Percentiles rank a stretch among this genome's conserved stretches.
These are phyloP conservation scores for Hygrocybe punicea DNA, from an alignment of 768 basidiomycete genomes.

Conservation along the genomic window DNA sequence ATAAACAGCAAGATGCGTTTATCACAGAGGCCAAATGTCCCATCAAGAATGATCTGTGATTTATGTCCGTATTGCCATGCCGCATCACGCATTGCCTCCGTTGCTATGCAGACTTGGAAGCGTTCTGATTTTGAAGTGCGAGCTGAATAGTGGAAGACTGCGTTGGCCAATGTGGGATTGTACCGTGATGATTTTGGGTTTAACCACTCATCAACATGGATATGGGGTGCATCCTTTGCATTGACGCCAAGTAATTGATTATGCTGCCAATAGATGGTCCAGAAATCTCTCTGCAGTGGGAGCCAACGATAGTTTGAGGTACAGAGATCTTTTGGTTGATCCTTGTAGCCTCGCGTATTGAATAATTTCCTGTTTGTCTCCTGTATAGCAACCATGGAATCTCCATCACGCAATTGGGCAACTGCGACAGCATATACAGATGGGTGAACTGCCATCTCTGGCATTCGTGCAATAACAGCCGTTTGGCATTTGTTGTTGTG, in stretches of 20 bases:
- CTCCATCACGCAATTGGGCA: conserved; percentile 17
- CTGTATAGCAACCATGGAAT: too few species aligned
- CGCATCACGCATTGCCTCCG: conserved; percentile 20
- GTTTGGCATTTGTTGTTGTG: conserved; percentile 28
- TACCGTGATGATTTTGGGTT: conserved; percentile 15
- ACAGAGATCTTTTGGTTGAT: too few species aligned
- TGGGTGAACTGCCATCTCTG: conserved; percentile 31
- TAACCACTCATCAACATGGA: conserved; percentile 10
- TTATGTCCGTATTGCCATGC: conserved; percentile 21
- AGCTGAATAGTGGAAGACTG: conserved; percentile 21
- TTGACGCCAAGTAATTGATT: too few species aligned
- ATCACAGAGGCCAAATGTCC: conserved; percentile 22
- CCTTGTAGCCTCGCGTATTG: too few species aligned
- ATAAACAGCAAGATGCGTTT: conserved; percentile 30
- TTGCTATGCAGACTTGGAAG: conserved; percentile 33
- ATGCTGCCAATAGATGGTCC: too few species aligned
- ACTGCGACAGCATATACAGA: conserved; percentile 27
- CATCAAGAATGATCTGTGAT: conserved; percentile 18
- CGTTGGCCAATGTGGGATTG: conserved; percentile 9
- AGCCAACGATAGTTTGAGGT: too few species aligned
- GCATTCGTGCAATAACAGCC: conserved; percentile 16
- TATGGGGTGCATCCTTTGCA: too few species aligned
- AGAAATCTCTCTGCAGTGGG: too few species aligned
- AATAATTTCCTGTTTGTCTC: too few species aligned
- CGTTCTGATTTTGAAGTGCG: conserved; percentile 18